Conservation (phyloP, 192 early-diverging fungal species). For the Mortierella alpina region DNA sequence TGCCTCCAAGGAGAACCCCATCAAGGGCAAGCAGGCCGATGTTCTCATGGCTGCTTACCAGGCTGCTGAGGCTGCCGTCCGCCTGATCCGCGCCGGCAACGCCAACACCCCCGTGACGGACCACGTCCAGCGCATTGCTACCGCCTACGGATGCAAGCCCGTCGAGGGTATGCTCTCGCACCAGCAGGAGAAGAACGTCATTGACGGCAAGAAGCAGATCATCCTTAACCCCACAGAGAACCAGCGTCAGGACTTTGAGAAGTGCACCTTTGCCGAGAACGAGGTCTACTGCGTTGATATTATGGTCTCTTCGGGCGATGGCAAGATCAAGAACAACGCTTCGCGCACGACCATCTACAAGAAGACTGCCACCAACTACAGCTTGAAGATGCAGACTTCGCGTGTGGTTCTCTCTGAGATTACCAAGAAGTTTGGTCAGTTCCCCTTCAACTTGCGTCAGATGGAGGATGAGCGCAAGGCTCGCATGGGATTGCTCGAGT, state of each 20-base stretch:
- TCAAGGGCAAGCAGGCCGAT: conserved; percentile 88
- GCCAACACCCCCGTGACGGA: conserved; percentile 79
- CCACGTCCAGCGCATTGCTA: conserved; percentile 80
- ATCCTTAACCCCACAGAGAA: conserved; percentile 86
- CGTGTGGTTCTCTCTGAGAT: conserved; percentile 79
- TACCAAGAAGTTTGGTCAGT: conserved; percentile 80
- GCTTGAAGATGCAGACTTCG: conserved; percentile 90
- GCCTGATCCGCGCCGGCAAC: conserved; percentile 87
- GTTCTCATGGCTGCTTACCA: conserved; percentile 88
- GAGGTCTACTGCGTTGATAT: conserved; percentile 96
- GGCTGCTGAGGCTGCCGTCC: conserved; percentile 85
- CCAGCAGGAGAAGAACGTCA: conserved; percentile 85
- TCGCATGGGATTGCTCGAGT: conserved; percentile 92
- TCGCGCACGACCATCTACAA: conserved; percentile 92
- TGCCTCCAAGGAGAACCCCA: conserved; percentile 78
- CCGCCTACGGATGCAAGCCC: conserved; percentile 86
- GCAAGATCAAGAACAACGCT: conserved; percentile 75
- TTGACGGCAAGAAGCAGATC: conserved; percentile 95
- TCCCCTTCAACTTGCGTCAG: conserved; percentile 89
- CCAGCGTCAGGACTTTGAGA: conserved; percentile 79
- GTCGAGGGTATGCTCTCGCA: conserved; percentile 94
- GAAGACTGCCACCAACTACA: conserved; percentile 83
- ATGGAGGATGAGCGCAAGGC: conserved; percentile 93
- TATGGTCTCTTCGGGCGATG: conserved; percentile 89
- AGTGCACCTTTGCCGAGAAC: conserved; percentile 78